These are phyloP conservation scores for Didymella pinodella DNA, from an alignment of 2,329 filamentous ascomycete species.

Conservation along the genomic window DNA sequence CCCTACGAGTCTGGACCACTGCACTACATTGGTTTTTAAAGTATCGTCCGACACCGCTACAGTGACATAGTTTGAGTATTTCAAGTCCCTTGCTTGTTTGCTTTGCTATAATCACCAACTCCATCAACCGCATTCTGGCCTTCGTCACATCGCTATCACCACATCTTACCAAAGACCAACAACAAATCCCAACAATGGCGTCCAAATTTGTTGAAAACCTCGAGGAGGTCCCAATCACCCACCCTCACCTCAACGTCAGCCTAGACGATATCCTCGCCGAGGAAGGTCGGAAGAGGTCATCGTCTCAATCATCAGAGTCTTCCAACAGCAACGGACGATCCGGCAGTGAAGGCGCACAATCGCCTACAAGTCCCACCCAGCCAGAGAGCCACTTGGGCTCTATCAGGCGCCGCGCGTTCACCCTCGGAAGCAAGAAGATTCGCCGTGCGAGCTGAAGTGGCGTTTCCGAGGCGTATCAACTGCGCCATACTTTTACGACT, in stretches of 20 bases:
- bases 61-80: slow-evolving; percentile 17
- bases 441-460: slow-evolving; percentile 32
- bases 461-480: slow-evolving; percentile 3
- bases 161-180: background rate
- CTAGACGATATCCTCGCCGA: slow-evolving; percentile 52
- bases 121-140: background rate
- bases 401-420: slow-evolving; percentile 39
- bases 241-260: slow-evolving; percentile 51
- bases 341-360: slow-evolving; percentile 34
- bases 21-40: slow-evolving; percentile 14
- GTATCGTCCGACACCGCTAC: slow-evolving; percentile 12
- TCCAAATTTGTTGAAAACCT: slow-evolving; percentile 53
- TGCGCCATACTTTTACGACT: slow-evolving; percentile 18
- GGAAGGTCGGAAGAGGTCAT: slow-evolving; percentile 46
- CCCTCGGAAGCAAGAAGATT: slow-evolving; percentile 46
- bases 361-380: slow-evolving; percentile 39
- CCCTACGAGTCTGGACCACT: slow-evolving; percentile 17
- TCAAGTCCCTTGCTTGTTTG: slow-evolving; percentile 17
- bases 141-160: background rate
- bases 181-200: slow-evolving; percentile 33
- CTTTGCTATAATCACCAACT: slow-evolving; percentile 13
- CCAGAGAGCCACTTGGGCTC: slow-evolving; percentile 32
- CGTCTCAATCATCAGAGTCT: slow-evolving; percentile 43
- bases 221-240: slow-evolving; percentile 47
- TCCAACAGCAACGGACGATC: slow-evolving; percentile 34